Evolutionary conservation across 306 rosid genomes (phyloP).

Genomic region (Nissolia schottii): DNA sequence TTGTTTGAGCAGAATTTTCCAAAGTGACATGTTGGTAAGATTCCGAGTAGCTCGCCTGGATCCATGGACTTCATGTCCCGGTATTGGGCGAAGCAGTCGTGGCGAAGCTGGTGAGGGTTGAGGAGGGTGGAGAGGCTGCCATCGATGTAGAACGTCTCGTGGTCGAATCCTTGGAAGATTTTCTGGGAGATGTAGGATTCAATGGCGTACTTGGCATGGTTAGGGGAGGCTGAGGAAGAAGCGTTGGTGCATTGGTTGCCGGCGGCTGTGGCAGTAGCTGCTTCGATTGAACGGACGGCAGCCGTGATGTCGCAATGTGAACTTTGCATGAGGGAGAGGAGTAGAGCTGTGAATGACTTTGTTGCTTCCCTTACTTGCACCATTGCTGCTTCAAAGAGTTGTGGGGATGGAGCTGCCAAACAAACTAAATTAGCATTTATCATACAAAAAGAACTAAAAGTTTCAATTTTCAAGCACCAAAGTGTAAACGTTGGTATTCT

Average conservation of each 20-base stretch:
- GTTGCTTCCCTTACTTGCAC: slow-evolving; percentile 71
- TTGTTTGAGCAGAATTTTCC: slow-evolving; percentile 87
- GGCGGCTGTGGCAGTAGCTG: slow-evolving; percentile 51
- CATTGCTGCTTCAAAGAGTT: slow-evolving; percentile 65
- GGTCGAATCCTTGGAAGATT: slow-evolving; percentile 85
- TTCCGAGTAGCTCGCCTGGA: slow-evolving; percentile 84
- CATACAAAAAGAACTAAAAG: not conserved
- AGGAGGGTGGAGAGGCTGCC: slow-evolving; percentile 90
- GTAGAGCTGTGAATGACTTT: slow-evolving; percentile 71
- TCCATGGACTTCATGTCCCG: slow-evolving; percentile 90
- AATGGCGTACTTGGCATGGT: slow-evolving; percentile 81
- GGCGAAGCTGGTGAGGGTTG: slow-evolving; percentile 80
- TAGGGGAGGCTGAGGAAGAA: slow-evolving; percentile 34
- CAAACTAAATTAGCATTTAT: not conserved
- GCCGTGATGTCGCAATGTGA: slow-evolving; percentile 93
- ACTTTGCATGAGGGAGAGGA: slow-evolving; percentile 86
- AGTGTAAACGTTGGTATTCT: not conserved
- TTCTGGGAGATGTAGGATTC: slow-evolving; percentile 77
- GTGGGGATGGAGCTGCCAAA: slow-evolving; percentile 56
- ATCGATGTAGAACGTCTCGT: slow-evolving; percentile 93
- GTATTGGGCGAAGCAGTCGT: slow-evolving; percentile 76
- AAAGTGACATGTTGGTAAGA: slow-evolving; percentile 77
- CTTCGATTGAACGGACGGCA: slow-evolving; percentile 88
- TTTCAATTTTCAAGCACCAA: not conserved
- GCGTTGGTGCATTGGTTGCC: slow-evolving; percentile 10